Evolutionary conservation across 2,329 filamentous ascomycete species (phyloP).

Genomic region (Exophiala sp.): DNA sequence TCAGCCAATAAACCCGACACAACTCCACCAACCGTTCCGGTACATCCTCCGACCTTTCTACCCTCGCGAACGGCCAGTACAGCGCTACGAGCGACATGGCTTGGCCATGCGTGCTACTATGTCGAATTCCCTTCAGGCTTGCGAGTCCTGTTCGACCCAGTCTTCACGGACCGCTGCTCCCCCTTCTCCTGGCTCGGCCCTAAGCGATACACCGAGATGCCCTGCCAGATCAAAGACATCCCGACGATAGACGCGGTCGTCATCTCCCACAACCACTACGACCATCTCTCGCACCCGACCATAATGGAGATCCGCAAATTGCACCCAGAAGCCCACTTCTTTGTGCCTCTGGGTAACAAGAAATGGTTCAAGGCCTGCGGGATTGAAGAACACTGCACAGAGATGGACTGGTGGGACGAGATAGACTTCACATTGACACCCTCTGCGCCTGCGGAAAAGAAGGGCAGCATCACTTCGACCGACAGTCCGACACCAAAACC

Average conservation of each 20-base stretch:
- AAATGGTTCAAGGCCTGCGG: slow-evolving; percentile 73
- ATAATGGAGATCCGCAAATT: slow-evolving; percentile 66
- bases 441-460: slow-evolving; percentile 28
- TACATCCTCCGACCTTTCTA: slow-evolving; percentile 66
- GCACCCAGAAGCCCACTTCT: slow-evolving; percentile 79
- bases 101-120: slow-evolving; percentile 91
- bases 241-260: slow-evolving; percentile 59
- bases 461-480: slow-evolving; percentile 32
- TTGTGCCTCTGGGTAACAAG: slow-evolving; percentile 79
- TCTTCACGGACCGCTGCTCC: slow-evolving; percentile 83
- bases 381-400: slow-evolving; percentile 68
- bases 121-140: slow-evolving; percentile 84
- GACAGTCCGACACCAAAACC: slow-evolving; percentile 26
- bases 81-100: slow-evolving; percentile 81
- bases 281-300: slow-evolving; percentile 78
- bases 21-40: slow-evolving; percentile 61
- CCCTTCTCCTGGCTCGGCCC: slow-evolving; percentile 67
- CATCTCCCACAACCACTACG: slow-evolving; percentile 90
- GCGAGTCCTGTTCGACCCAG: slow-evolving; percentile 87
- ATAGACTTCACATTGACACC: slow-evolving; percentile 64
- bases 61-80: slow-evolving; percentile 52
- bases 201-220: slow-evolving; percentile 72
- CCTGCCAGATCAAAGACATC: slow-evolving; percentile 74
- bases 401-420: slow-evolving; percentile 94
- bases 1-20: slow-evolving; percentile 58